Evolutionary conservation across 1,284 basidiomycete species (phyloP).

Genomic region (Stygiomarasmius scandens): DNA sequence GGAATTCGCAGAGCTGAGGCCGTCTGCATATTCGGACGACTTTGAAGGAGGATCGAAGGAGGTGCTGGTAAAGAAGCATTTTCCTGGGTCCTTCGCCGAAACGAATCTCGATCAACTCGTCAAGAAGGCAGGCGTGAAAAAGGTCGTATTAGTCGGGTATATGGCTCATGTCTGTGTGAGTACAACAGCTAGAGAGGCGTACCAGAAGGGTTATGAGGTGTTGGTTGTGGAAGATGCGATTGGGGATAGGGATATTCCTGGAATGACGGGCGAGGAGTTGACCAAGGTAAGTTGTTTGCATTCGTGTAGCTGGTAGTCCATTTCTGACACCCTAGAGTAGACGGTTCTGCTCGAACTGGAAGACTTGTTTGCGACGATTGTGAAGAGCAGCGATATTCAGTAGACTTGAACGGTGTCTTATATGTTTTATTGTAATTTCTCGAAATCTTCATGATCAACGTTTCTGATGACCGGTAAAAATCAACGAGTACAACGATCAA

Average conservation of each 20-base stretch:
- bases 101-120: conserved; percentile 8
- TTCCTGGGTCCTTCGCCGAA: conserved; percentile 15
- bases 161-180: conserved; percentile 19
- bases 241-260: conserved; percentile 17
- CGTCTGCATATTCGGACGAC: background rate
- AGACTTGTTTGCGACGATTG: conserved; percentile 12
- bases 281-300: conserved; percentile 6
- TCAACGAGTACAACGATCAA: no score
- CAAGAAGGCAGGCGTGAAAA: conserved; percentile 5
- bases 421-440: no score
- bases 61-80: conserved; percentile 10
- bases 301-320: background rate
- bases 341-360: conserved; percentile 12
- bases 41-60: no score
- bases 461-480: no score
- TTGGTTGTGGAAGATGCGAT: conserved; percentile 13
- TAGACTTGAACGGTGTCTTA: no score
- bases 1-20: conserved; percentile 12
- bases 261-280: conserved; percentile 10
- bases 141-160: conserved; percentile 18
- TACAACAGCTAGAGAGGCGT: conserved; percentile 16
- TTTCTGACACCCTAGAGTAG: background rate
- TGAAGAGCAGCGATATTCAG: conserved; percentile 11
- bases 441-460: no score
- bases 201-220: conserved; percentile 14